Conservation (phyloP, 345 rosid species). For the Salix arbutifolia region DNA sequence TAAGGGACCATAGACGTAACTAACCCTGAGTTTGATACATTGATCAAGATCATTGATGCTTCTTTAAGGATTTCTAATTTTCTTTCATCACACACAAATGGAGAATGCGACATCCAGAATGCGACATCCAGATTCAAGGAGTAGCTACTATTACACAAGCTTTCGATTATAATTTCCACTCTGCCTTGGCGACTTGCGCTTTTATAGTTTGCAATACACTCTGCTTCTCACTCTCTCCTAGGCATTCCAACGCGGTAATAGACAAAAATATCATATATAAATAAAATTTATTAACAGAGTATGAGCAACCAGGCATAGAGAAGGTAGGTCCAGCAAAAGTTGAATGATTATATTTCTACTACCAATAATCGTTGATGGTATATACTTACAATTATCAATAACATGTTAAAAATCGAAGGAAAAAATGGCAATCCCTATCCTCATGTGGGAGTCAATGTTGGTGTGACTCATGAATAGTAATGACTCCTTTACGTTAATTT, state of each 20-base stretch:
- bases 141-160: background rate
- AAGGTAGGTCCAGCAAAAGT: background rate
- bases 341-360: background rate
- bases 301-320: background rate
- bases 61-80: background rate
- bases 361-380: background rate
- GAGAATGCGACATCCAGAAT: no score
- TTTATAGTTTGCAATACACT: background rate
- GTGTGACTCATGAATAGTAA: background rate
- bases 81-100: background rate
- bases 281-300: background rate
- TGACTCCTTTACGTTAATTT: background rate
- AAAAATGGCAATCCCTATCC: slow-evolving; percentile 10
- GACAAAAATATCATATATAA: background rate
- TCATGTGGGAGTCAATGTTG: slow-evolving; percentile 15
- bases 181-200: background rate
- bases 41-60: background rate
- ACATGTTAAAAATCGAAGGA: background rate
- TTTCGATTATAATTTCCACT: background rate
- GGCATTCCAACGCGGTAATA: background rate
- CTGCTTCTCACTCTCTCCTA: background rate
- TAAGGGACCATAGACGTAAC: background rate
- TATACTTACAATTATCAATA: background rate
- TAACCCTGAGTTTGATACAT: background rate
- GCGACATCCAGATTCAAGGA: background rate